A percentile compares a stretch with the other conserved stretches of the same genome.
Evolutionary conservation across 1,139 yeast genomes (phyloP).

Genomic region (Meyerozyma athensensis): DNA sequence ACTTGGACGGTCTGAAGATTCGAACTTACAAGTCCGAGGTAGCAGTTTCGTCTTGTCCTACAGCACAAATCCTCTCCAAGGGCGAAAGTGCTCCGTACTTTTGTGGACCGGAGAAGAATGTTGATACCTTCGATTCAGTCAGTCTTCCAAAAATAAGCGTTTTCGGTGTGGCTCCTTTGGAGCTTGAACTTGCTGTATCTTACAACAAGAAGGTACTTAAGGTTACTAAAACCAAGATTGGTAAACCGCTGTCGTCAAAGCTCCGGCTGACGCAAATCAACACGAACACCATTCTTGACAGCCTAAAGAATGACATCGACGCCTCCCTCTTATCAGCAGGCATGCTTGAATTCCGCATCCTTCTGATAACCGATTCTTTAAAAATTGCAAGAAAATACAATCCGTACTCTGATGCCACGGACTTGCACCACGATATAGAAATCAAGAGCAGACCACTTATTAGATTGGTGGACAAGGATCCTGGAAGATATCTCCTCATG

Average conservation of each 20-base stretch:
- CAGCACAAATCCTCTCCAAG: slow-evolving; percentile 46
- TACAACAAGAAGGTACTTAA: slow-evolving; percentile 21
- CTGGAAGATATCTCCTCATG: slow-evolving; percentile 39
- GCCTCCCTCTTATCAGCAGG: slow-evolving; percentile 42
- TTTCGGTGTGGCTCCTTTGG: slow-evolving; percentile 73
- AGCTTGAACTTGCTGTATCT: slow-evolving; percentile 29
- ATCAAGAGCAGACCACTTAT: slow-evolving; percentile 61
- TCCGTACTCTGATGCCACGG: slow-evolving; percentile 40
- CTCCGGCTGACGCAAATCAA: no score
- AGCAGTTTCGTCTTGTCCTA: slow-evolving; percentile 73
- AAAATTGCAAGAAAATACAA: slow-evolving; percentile 64
- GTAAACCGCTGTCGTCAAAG: no score
- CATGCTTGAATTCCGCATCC: slow-evolving; percentile 58
- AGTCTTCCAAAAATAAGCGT: slow-evolving; percentile 48
- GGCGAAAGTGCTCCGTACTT: slow-evolving; percentile 27
- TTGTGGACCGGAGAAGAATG: slow-evolving; percentile 40
- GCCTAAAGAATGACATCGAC: slow-evolving; percentile 20
- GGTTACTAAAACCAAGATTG: slow-evolving; percentile 21
- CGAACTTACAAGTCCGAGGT: slow-evolving; percentile 62
- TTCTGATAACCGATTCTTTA: slow-evolving; percentile 66
- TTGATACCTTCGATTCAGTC: slow-evolving; percentile 28
- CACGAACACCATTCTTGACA: no score
- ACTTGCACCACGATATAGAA: slow-evolving; percentile 48
- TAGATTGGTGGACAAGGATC: slow-evolving; percentile 33
- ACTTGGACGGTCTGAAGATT: slow-evolving; percentile 58